These are phyloP conservation scores for Saksenaea vasiformis DNA, from an alignment of 371 early-diverging fungal genomes.

Conservation along the genomic window DNA sequence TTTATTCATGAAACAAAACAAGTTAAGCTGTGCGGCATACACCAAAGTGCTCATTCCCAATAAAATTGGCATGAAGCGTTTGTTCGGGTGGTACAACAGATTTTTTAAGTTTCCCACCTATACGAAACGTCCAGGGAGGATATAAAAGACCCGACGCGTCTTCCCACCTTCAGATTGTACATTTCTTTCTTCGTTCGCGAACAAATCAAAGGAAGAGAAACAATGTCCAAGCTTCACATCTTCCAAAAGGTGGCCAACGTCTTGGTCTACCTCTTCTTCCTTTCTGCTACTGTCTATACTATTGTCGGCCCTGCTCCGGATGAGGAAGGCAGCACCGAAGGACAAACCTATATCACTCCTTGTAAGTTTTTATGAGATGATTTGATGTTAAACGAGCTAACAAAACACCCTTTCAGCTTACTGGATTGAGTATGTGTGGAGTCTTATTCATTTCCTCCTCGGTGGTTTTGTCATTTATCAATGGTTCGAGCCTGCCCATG, in stretches of 20 bases:
- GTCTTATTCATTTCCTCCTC: constrained; percentile 61
- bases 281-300: constrained; percentile 60
- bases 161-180: background rate
- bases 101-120: constrained; percentile 1
- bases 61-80: background rate
- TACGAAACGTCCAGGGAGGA: background rate
- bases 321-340: constrained; percentile 19
- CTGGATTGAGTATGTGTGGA: constrained; percentile 57
- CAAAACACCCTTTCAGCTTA: constrained; percentile 23
- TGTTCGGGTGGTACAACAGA: background rate
- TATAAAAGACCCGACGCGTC: constrained; percentile 6
- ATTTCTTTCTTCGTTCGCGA: background rate
- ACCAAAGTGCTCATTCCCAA: background rate
- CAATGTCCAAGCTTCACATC: constrained; percentile 16
- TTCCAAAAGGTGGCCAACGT: constrained; percentile 63
- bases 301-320: constrained; percentile 51
- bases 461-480: constrained; percentile 65
- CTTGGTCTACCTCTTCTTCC: constrained; percentile 64
- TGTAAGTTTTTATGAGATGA: constrained; percentile 38
- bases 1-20: constrained; percentile 6
- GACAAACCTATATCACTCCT: constrained; percentile 43
- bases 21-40: background rate
- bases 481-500: constrained; percentile 62
- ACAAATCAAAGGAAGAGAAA: background rate
- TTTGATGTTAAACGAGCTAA: background rate